A percentile compares a stretch with the other conserved stretches of the same genome.
phyloP scores from a whole-genome alignment of 2,329 filamentous ascomycete species.

The Botrytis galanthina region DNA sequence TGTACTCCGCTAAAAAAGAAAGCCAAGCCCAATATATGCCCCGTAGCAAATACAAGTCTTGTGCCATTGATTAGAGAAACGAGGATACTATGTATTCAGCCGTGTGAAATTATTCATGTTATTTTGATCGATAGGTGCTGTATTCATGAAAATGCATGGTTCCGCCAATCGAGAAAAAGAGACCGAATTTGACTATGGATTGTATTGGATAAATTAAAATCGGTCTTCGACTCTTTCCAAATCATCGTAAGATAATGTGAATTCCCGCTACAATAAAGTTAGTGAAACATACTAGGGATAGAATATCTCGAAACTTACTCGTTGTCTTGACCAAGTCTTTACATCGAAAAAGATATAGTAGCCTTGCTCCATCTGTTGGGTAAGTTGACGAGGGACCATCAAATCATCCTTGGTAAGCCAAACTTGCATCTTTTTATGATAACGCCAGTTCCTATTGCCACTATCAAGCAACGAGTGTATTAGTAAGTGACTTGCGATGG shows the following conservation, averaged over 20 bases:
- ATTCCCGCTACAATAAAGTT: slow-evolving; percentile 49
- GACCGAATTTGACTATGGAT: not conserved
- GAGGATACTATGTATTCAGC: not conserved
- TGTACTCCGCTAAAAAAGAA: slow-evolving; percentile 23
- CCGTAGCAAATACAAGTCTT: slow-evolving; percentile 19
- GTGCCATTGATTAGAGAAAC: slow-evolving; percentile 13
- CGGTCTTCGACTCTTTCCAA: slow-evolving; percentile 48
- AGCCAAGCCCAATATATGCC: slow-evolving; percentile 26
- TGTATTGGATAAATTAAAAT: slow-evolving; percentile 17
- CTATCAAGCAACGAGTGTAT: slow-evolving; percentile 40
- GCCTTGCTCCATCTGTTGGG: slow-evolving; percentile 59
- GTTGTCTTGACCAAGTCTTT: slow-evolving; percentile 59
- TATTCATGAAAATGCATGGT: not conserved
- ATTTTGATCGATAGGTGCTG: slow-evolving; percentile 5
- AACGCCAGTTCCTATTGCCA: slow-evolving; percentile 64
- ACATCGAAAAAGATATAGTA: slow-evolving; percentile 67
- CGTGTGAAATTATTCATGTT: not conserved
- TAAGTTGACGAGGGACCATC: slow-evolving; percentile 60
- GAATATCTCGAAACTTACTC: slow-evolving; percentile 47
- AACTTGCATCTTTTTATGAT: slow-evolving; percentile 64
- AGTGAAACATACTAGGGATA: not conserved
- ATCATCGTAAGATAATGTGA: slow-evolving; percentile 61
- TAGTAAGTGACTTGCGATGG: slow-evolving; percentile 15
- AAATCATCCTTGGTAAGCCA: slow-evolving; percentile 68
- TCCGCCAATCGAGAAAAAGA: not conserved